These are phyloP conservation scores for Auricularia sp. DNA, from an alignment of 768 basidiomycete genomes.

Conservation along the genomic window DNA sequence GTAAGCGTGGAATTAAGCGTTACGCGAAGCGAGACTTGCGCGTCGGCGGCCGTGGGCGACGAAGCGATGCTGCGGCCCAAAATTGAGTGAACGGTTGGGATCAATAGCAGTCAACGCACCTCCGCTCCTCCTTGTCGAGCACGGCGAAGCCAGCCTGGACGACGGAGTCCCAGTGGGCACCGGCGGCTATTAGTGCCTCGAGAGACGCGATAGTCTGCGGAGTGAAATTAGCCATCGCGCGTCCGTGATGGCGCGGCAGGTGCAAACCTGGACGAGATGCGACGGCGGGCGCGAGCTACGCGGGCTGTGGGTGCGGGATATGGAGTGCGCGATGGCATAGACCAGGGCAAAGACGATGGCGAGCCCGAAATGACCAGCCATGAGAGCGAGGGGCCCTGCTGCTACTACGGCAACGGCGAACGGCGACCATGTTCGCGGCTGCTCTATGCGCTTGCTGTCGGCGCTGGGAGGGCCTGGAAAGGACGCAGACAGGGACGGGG, in stretches of 20 bases:
- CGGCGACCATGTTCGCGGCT: slow-evolving; percentile 2
- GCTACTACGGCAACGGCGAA: not conserved
- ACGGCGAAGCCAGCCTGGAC: slow-evolving; percentile 57
- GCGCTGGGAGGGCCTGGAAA: slow-evolving; percentile 33
- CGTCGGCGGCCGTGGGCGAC: slow-evolving; percentile 30
- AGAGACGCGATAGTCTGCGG: slow-evolving; percentile 55
- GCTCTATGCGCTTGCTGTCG: slow-evolving; percentile 7
- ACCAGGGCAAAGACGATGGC: slow-evolving; percentile 6
- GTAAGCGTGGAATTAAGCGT: slow-evolving; percentile 64
- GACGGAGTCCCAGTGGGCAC: slow-evolving; percentile 62
- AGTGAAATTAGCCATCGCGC: too few relatives aligned
- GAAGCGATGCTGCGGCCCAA: slow-evolving; percentile 3
- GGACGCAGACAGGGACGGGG: slow-evolving; percentile 27
- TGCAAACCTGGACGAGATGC: slow-evolving; percentile 3
- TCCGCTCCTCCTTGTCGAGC: slow-evolving; percentile 62
- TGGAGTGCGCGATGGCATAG: slow-evolving; percentile 1
- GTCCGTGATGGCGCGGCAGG: not conserved
- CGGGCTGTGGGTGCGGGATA: not conserved
- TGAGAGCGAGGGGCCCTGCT: not conserved
- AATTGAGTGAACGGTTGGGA: not conserved
- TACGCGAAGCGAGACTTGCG: slow-evolving; percentile 43
- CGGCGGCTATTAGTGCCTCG: slow-evolving; percentile 55
- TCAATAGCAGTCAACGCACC: slow-evolving; percentile 26
- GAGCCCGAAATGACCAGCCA: slow-evolving; percentile 9
- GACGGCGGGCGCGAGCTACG: not conserved